Percentiles rank a stretch among this genome's conserved stretches.
Evolutionary conservation across 2,329 filamentous ascomycete species (phyloP).

Genomic region (Trichoderma sp.): DNA sequence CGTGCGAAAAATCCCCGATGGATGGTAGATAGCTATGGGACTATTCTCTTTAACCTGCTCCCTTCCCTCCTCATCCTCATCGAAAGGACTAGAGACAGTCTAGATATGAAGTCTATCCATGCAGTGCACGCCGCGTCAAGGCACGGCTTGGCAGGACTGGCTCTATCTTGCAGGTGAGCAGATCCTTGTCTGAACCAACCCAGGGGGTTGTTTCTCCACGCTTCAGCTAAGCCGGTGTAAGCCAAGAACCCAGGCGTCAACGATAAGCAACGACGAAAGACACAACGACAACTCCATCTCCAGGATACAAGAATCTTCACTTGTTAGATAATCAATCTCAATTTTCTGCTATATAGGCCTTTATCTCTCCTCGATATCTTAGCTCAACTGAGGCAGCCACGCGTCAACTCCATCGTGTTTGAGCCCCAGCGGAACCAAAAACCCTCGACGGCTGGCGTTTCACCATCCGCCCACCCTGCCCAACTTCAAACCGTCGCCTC

Average conservation of each 20-base stretch:
- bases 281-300: too few species aligned
- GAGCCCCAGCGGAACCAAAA: neutral
- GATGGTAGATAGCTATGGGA: constrained; percentile 19
- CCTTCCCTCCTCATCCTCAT: too few species aligned
- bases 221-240: neutral
- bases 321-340: too few species aligned
- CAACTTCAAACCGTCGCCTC: constrained; percentile 15
- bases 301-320: too few species aligned
- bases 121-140: neutral
- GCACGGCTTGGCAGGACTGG: constrained; percentile 13
- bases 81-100: too few species aligned
- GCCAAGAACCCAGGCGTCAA: too few species aligned
- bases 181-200: neutral
- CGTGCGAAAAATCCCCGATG: neutral
- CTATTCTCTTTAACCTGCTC: too few species aligned
- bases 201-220: neutral
- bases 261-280: too few species aligned
- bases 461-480: constrained; percentile 19
- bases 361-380: too few species aligned
- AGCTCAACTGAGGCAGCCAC: neutral
- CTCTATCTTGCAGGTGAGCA: neutral
- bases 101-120: too few species aligned
- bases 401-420: constrained; percentile 12
- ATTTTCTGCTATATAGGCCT: too few species aligned
- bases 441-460: constrained; percentile 22